Percentiles rank a stretch among this genome's conserved stretches.
Conservation (phyloP, 225 moss, liverwort and hornwort genomes). For the Physcomitrium patens region DNA sequence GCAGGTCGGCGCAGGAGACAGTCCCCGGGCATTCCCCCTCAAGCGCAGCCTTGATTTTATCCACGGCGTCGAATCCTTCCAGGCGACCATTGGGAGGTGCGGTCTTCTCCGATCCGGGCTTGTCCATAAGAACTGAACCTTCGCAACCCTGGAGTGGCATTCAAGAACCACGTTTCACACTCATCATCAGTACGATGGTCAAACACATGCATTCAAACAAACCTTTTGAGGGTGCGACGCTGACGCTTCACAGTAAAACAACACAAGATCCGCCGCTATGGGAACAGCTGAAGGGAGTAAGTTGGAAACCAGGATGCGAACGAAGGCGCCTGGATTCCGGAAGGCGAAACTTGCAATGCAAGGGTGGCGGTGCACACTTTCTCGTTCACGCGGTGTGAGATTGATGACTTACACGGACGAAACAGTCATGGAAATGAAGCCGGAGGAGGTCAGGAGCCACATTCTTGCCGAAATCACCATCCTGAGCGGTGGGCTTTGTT, state of each 20-base stretch:
- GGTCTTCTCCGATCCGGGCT: constrained; percentile 1
- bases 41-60: background rate
- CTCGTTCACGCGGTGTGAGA: background rate
- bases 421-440: constrained; percentile 34
- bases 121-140: constrained; percentile 19
- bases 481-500: background rate
- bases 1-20: constrained; percentile 18
- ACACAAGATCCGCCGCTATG: too few species aligned
- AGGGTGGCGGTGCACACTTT: too few species aligned
- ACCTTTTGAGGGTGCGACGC: background rate
- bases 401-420: background rate
- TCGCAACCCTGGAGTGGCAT: constrained; percentile 13
- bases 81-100: constrained; percentile 2
- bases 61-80: constrained; percentile 7
- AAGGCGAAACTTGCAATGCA: too few species aligned
- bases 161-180: background rate
- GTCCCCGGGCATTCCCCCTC: background rate
- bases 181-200: background rate
- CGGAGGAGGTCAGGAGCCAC: constrained; percentile 28
- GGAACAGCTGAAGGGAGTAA: too few species aligned
- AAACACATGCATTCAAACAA: background rate
- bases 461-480: background rate
- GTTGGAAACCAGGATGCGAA: too few species aligned
- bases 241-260: background rate
- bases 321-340: too few species aligned